Evolutionary conservation across 108 stramenopile genomes (phyloP).

Genomic region (Fistulifera pelliculosa): DNA sequence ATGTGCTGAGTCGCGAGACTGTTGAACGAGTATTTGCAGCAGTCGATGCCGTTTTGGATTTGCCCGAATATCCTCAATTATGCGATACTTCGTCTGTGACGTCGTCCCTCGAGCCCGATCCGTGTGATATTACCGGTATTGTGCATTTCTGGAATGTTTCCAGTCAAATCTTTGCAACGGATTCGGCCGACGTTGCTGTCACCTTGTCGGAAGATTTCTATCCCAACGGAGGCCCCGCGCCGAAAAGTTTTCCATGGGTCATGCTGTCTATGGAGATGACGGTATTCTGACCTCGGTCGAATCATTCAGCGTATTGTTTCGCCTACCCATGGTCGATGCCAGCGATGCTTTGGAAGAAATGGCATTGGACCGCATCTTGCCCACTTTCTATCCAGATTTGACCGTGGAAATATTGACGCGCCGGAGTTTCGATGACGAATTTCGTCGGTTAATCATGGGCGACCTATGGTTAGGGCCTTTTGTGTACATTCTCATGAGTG

Average conservation of each 20-base stretch:
- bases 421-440: conserved; percentile 10
- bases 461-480: conserved; percentile 12
- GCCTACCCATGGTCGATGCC: conserved; percentile 6
- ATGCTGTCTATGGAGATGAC: not conserved
- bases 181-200: not conserved
- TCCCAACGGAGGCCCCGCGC: conserved; percentile 4
- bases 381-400: not conserved
- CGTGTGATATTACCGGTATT: conserved; percentile 6
- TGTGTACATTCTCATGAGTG: conserved; percentile 10
- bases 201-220: conserved; percentile 9
- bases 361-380: conserved; percentile 10
- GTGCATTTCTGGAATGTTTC: conserved; percentile 12
- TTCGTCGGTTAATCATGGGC: conserved; percentile 3
- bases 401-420: conserved; percentile 1
- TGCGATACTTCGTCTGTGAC: conserved; percentile 1
- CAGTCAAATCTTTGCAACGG: not conserved
- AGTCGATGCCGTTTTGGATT: conserved; percentile 5
- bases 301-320: conserved; percentile 2
- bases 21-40: conserved; percentile 7
- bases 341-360: conserved; percentile 13
- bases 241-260: not conserved
- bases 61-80: conserved; percentile 5
- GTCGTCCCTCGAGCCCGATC: not conserved
- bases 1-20: conserved; percentile 4
- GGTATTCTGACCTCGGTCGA: conserved; percentile 2